A percentile compares a stretch with the other conserved stretches of the same genome.
Evolutionary conservation across 2,329 filamentous ascomycete species (phyloP).

Genomic region (Paraconiothyrium sp.): DNA sequence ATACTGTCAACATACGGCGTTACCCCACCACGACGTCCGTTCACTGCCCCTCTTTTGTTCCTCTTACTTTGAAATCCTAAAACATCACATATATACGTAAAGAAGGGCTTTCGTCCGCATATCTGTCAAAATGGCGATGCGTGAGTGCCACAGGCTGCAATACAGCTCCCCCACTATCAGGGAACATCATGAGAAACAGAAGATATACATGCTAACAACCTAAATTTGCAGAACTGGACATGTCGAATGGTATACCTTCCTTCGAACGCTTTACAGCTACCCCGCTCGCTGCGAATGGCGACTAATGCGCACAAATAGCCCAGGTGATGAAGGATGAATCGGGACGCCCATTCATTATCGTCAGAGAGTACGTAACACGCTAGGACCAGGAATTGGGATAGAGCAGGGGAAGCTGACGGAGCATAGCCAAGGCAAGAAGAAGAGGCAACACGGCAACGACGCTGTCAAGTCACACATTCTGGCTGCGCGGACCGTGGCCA

Average conservation of each 20-base stretch:
- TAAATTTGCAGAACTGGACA: constrained; percentile 73
- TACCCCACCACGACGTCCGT: constrained; percentile 39
- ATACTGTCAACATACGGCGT: constrained; percentile 28
- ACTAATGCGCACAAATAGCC: constrained; percentile 53
- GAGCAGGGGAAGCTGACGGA: constrained; percentile 39
- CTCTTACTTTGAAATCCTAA: constrained; percentile 13
- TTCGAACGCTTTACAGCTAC: constrained; percentile 14
- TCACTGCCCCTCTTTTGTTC: constrained; percentile 17
- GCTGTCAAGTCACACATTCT: constrained; percentile 98
- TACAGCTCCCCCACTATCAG: constrained; percentile 22
- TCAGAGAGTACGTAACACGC: constrained; percentile 80
- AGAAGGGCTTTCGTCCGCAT: constrained; percentile 19
- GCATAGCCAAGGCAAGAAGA: constrained; percentile 92
- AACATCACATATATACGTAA: constrained; percentile 14
- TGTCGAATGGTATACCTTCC: constrained; percentile 75
- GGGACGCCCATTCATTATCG: constrained; percentile 96
- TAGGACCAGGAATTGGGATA: constrained; percentile 1
- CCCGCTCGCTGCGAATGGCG: constrained; percentile 13
- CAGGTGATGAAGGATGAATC: constrained; percentile 95
- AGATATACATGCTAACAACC: constrained; percentile 32
- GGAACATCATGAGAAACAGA: neutral
- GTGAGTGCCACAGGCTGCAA: constrained; percentile 45
- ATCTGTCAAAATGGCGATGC: constrained; percentile 49
- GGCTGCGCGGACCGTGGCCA: constrained; percentile 93
- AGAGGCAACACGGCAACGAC: constrained; percentile 94